Conservation (phyloP, 2,329 filamentous ascomycete species). For the Pseudofabraea citricarpa region DNA sequence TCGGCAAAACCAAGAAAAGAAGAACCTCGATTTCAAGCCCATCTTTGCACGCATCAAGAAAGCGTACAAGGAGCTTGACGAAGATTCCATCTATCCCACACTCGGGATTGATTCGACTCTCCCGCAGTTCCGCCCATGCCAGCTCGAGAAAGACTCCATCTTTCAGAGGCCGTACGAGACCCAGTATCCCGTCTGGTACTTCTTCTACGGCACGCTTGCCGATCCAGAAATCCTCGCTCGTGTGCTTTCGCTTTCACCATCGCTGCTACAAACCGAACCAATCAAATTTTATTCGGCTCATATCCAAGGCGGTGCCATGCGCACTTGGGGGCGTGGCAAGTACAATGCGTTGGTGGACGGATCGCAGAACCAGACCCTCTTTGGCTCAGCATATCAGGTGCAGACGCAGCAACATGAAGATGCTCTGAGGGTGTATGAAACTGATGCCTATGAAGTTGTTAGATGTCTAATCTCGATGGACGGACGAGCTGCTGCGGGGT, state of each 20-base stretch:
- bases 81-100: constrained; percentile 14
- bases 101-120: constrained; percentile 21
- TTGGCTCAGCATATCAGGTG: constrained; percentile 28
- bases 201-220: constrained; percentile 35
- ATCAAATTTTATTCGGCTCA: constrained; percentile 26
- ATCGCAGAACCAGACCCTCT: constrained; percentile 10
- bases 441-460: too few relatives aligned
- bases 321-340: constrained; percentile 30
- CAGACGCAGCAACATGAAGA: too few relatives aligned
- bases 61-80: constrained; percentile 21
- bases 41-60: constrained; percentile 20
- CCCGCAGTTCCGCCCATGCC: constrained; percentile 18
- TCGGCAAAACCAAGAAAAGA: too few relatives aligned
- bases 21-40: constrained; percentile 17
- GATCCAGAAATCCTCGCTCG: constrained; percentile 25
- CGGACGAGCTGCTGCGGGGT: too few relatives aligned
- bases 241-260: constrained; percentile 25
- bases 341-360: constrained; percentile 35
- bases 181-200: constrained; percentile 31
- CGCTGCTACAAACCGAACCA: too few relatives aligned
- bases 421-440: too few relatives aligned
- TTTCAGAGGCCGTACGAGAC: background rate
- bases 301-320: constrained; percentile 26
- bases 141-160: constrained; percentile 3
- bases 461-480: too few relatives aligned